Base-by-base conservation (phyloP, 257 asterid species). In the Solanum rostratum region DNA sequence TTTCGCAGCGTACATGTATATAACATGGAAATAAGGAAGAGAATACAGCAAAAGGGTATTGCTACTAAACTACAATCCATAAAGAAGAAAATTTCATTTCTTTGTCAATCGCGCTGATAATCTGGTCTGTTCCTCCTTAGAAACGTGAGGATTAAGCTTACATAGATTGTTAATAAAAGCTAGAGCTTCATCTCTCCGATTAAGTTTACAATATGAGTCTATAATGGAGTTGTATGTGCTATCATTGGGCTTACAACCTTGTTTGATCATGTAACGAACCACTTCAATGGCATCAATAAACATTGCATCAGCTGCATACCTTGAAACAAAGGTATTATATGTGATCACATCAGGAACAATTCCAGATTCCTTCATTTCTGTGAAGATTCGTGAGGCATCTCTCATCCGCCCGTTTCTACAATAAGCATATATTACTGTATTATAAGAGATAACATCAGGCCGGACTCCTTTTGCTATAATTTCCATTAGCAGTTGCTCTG, bases 271-370 rank as follows among this genome's bases (percentile, higher is more conserved):
- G 85, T 95, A 96, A 41, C 86, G 76, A 39, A 96, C 86, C 89
- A 96, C 95, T 70, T 94, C 95, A 86, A 91, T 87, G 20, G 99
- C 99, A 88, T 94, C 99, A 39, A 90, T 93, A 78, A 96, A 96
- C 97, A 92, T 93, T 2, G 90, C 94, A 84, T 84, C 90, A 29
- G 91, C 92, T 22, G 98, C 98, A 86, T 96, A 96, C 80, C 91
- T 91, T 60, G 91, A 88, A 43, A 96, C 90, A 30, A 96, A 96
- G 0, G 98, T 96, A 85, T 96, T 96, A 24, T 92, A 96, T 0
- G 99, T 96, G 86, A 94, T 92, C 14, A 90, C 98, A 89, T 94
- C 93, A 3, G 99, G 99, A 62, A 82, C 49, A 37, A 93, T 43
- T n/a, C 97, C 95, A 20, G 86, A 84, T 68, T 90, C 94, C 16